Conservation (phyloP, 2,329 filamentous ascomycete genomes). For the Biscogniauxia mediterranea region DNA sequence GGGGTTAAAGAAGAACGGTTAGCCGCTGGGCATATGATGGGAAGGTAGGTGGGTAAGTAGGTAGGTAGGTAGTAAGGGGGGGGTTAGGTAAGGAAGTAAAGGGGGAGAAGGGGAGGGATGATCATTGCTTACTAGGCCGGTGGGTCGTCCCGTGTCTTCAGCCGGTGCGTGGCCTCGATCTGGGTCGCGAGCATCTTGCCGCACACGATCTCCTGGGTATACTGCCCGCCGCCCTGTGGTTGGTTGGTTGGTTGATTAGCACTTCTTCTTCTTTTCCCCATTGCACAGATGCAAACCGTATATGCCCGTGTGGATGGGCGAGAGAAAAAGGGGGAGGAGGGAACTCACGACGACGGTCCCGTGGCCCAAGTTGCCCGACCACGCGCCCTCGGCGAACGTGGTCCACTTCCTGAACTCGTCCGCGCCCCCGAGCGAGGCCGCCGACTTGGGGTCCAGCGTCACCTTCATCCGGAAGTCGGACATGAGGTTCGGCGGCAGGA, state of each 20-base stretch:
- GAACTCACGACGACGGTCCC: constrained; percentile 27
- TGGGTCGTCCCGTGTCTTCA: constrained; percentile 27
- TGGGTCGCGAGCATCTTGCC: constrained; percentile 25
- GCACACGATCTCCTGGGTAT: constrained; percentile 23
- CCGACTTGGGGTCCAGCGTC: constrained; percentile 25
- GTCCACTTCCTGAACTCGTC: constrained; percentile 29
- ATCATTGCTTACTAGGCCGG: constrained; percentile 27
- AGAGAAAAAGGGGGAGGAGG: too few species aligned
- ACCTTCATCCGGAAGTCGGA: constrained; percentile 31
- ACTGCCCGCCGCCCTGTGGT: constrained; percentile 27
- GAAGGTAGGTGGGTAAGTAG: neutral
- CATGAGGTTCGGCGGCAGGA: constrained; percentile 26
- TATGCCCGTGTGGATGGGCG: too few species aligned
- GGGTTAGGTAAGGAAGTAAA: neutral
- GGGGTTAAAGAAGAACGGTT: neutral
- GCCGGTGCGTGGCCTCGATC: constrained; percentile 26
- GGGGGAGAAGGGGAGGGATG: too few species aligned
- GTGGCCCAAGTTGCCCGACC: constrained; percentile 29
- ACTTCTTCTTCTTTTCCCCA: too few species aligned
- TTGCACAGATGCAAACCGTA: too few species aligned
- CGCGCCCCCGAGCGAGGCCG: constrained; percentile 24
- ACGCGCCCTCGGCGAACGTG: constrained; percentile 28
- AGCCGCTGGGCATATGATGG: neutral
- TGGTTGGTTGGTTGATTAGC: too few species aligned
- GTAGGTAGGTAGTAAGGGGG: neutral